Percentiles rank a stretch among this genome's conserved stretches.
Conservation (phyloP, 257 asterid genomes). For the Ajuga chamaepitys region DNA sequence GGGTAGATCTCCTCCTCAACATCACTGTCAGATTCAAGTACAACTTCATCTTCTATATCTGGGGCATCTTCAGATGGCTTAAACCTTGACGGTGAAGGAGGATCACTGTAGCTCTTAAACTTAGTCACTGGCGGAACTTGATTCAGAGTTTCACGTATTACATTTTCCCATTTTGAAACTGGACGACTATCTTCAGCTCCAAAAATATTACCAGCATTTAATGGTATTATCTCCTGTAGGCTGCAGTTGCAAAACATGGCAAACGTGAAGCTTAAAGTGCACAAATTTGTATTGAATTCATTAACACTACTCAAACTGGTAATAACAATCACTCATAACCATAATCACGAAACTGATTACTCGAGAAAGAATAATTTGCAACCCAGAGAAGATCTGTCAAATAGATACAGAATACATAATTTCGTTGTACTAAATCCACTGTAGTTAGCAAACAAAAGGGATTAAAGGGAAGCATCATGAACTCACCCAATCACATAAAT, state of each 20-base stretch:
- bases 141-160: constrained; percentile 70
- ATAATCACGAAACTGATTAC: neutral
- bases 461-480: neutral
- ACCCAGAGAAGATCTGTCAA: constrained; percentile 9
- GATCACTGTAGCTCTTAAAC: constrained; percentile 76
- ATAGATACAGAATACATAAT: neutral
- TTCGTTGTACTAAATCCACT: neutral
- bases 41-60: constrained; percentile 51
- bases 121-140: constrained; percentile 46
- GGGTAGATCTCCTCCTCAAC: constrained; percentile 70
- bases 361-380: neutral
- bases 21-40: constrained; percentile 67
- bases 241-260: constrained; percentile 32
- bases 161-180: constrained; percentile 71
- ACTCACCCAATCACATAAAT: constrained; percentile 84
- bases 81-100: constrained; percentile 88
- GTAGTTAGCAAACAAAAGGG: neutral
- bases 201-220: constrained; percentile 84
- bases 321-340: neutral
- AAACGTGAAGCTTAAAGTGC: neutral
- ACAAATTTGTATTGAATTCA: neutral
- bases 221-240: constrained; percentile 87
- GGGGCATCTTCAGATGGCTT: constrained; percentile 74
- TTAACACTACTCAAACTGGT: neutral
- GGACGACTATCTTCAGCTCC: constrained; percentile 93